These are phyloP conservation scores for Tirmania nivea DNA, from an alignment of 495 filamentous ascomycete genomes.

Conservation along the genomic window DNA sequence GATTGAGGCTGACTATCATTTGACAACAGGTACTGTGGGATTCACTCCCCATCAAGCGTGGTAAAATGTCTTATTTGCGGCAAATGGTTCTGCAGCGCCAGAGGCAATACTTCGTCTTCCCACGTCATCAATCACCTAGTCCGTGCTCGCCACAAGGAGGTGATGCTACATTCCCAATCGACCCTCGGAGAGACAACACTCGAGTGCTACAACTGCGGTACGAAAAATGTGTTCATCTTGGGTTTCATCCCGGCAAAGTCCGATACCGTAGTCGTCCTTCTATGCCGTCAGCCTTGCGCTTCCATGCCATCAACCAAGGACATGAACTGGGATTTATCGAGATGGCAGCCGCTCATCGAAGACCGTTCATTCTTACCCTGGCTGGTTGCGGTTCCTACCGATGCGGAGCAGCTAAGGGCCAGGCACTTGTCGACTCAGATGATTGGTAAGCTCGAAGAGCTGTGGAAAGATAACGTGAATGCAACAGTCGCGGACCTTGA, in stretches of 20 bases:
- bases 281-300: slow-evolving; percentile 92
- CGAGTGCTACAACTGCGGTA: slow-evolving; percentile 98
- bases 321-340: slow-evolving; percentile 98
- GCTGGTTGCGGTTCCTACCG: slow-evolving; percentile 75
- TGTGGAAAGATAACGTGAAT: slow-evolving; percentile 91
- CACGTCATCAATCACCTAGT: slow-evolving; percentile 98
- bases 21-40: slow-evolving; percentile 67
- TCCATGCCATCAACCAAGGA: slow-evolving; percentile 92
- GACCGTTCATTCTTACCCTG: slow-evolving; percentile 88
- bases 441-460: slow-evolving; percentile 91
- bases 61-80: slow-evolving; percentile 88
- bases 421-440: slow-evolving; percentile 84
- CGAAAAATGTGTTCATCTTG: slow-evolving; percentile 97
- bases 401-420: slow-evolving; percentile 88
- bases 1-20: slow-evolving; percentile 1
- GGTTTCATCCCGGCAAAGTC: slow-evolving; percentile 99
- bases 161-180: slow-evolving; percentile 84
- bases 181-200: slow-evolving; percentile 92
- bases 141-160: slow-evolving; percentile 92
- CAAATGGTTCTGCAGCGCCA: slow-evolving; percentile 99
- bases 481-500: slow-evolving; percentile 86
- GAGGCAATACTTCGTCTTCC: slow-evolving; percentile 87
- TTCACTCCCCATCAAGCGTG: slow-evolving; percentile 83
- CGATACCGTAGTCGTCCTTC: slow-evolving; percentile 88
- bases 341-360: slow-evolving; percentile 94